A percentile compares a stretch with the other conserved stretches of the same genome.
Conservation (phyloP, 2,329 filamentous ascomycete species). For the Trichoderma sp. region DNA sequence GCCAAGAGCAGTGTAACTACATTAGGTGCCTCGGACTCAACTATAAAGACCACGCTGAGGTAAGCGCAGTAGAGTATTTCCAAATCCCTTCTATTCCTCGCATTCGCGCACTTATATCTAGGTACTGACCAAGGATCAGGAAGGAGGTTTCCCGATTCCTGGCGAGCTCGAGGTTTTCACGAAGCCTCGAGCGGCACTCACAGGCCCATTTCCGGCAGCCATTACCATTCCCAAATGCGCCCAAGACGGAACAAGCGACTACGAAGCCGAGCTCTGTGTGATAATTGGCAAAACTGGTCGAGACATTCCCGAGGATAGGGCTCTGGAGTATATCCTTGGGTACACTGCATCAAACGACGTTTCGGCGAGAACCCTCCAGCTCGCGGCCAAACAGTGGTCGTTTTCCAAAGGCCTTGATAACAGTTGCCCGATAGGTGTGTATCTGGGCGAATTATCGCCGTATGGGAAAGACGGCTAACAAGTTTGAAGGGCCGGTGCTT, state of each 20-base stretch:
- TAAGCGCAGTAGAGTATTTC: background rate
- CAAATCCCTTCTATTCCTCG: background rate
- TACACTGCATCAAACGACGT: conserved; percentile 56
- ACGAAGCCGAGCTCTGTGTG: conserved; percentile 50
- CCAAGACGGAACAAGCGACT: conserved; percentile 41
- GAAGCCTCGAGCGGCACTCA: conserved; percentile 23
- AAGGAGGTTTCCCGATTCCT: conserved; percentile 17
- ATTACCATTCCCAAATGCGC: conserved; percentile 37
- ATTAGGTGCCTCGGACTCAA: conserved; percentile 25
- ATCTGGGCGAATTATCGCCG: background rate
- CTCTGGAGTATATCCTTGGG: conserved; percentile 51
- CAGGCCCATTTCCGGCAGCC: conserved; percentile 17
- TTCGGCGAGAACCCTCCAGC: conserved; percentile 41
- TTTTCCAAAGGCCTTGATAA: background rate
- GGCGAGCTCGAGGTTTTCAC: conserved; percentile 23
- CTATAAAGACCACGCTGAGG: conserved; percentile 22
- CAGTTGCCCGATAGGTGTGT: background rate
- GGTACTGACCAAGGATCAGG: background rate
- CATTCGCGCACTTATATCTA: background rate
- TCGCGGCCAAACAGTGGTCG: conserved; percentile 28
- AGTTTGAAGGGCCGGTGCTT: conserved; percentile 29
- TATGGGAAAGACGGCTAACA: background rate
- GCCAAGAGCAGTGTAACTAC: background rate
- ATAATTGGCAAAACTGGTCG: conserved; percentile 47
- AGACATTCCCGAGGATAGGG: conserved; percentile 45